phyloP scores from a whole-genome alignment of 495 filamentous ascomycete species.

The Penicillium lagena region DNA sequence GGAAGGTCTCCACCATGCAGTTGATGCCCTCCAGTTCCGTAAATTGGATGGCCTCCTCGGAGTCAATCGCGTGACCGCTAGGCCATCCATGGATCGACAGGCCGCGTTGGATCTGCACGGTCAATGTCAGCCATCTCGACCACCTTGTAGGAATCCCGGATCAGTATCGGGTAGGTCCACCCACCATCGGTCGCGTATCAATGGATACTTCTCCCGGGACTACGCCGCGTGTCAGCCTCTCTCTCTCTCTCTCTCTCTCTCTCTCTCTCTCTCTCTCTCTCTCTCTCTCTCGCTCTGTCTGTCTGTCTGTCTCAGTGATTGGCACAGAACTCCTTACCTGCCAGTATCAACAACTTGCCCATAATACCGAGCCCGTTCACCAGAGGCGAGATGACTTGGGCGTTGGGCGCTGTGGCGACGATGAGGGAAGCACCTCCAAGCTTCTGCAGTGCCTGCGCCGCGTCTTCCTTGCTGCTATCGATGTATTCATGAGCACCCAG shows the following conservation, averaged over 20 bases:
- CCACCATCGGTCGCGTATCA: constrained; percentile 13
- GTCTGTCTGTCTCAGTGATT: too few species aligned
- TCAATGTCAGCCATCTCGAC: too few species aligned
- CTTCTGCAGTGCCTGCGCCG: constrained; percentile 41
- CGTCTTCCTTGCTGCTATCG: constrained; percentile 49
- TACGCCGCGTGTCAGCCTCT: background rate
- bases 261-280: too few species aligned
- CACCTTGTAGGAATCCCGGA: background rate
- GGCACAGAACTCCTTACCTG: constrained; percentile 14
- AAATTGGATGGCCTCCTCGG: constrained; percentile 61
- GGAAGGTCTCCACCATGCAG: constrained; percentile 58
- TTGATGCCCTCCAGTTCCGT: constrained; percentile 49
- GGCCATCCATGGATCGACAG: constrained; percentile 56
- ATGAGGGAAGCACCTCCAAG: constrained; percentile 59
- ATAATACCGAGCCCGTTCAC: constrained; percentile 46
- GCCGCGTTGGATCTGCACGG: constrained; percentile 29
- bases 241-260: too few species aligned
- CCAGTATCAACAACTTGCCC: constrained; percentile 56
- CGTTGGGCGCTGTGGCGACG: constrained; percentile 57
- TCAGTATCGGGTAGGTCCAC: background rate
- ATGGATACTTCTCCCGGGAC: constrained; percentile 18
- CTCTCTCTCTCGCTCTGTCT: too few species aligned
- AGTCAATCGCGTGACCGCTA: constrained; percentile 54
- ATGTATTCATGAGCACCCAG: constrained; percentile 66
- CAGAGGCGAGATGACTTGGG: constrained; percentile 45